Percentiles rank a stretch among this genome's conserved stretches.
Conservation (phyloP, 352 stramenopile species). For the Pythium phragmiticola region DNA sequence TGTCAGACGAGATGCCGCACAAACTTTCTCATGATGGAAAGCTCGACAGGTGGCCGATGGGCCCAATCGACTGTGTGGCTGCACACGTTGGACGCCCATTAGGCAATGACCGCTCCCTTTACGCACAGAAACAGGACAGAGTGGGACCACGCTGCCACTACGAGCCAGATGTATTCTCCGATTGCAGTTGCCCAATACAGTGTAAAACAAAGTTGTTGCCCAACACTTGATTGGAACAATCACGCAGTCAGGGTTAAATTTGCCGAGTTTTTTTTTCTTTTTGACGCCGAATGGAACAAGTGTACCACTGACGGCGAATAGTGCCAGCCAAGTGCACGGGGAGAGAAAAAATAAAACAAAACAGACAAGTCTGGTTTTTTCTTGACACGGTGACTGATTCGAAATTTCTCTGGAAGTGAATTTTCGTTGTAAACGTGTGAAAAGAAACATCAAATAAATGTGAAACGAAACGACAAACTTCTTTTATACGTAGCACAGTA, state of each 20-base stretch:
- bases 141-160: slow-evolving; percentile 16
- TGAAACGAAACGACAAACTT: background rate
- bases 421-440: background rate
- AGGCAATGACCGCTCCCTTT: slow-evolving; percentile 22
- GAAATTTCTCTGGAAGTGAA: background rate
- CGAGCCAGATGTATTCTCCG: slow-evolving; percentile 11
- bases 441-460: slow-evolving; percentile 1
- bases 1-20: background rate
- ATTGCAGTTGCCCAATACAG: slow-evolving; percentile 17
- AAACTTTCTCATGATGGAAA: slow-evolving; percentile 14
- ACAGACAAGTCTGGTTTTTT: background rate
- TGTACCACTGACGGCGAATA: background rate
- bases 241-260: background rate
- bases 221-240: background rate
- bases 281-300: background rate
- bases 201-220: slow-evolving; percentile 11
- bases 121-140: background rate
- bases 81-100: slow-evolving; percentile 11
- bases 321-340: slow-evolving; percentile 1
- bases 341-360: slow-evolving; percentile 6
- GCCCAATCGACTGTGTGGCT: slow-evolving; percentile 5
- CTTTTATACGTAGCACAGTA: background rate
- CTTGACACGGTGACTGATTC: slow-evolving; percentile 6
- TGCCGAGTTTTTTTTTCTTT: background rate
- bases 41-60: slow-evolving; percentile 12